These are phyloP conservation scores for Beverwykella pulmonaria DNA, from an alignment of 495 filamentous ascomycete species.

Conservation along the genomic window DNA sequence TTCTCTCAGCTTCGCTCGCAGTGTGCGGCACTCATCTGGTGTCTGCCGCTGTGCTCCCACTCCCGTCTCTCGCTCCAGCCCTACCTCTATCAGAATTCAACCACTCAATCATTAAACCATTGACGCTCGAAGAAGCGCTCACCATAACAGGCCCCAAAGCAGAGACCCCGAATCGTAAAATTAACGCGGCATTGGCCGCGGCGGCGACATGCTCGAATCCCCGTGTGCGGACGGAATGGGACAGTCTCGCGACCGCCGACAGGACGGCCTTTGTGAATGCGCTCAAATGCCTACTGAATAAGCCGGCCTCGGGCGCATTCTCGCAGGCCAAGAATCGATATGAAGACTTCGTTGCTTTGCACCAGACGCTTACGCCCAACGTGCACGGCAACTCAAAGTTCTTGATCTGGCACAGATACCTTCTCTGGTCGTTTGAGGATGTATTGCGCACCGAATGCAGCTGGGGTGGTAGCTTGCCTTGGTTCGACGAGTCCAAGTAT, in stretches of 20 bases:
- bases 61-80: conserved; percentile 11
- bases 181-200: neutral
- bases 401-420: conserved; percentile 35
- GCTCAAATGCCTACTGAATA: conserved; percentile 19
- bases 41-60: conserved; percentile 8
- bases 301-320: conserved; percentile 7
- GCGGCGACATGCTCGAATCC: conserved; percentile 26
- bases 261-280: conserved; percentile 11
- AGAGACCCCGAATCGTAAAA: neutral
- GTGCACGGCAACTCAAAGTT: conserved; percentile 34
- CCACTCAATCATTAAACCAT: neutral
- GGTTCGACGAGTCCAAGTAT: conserved; percentile 29
- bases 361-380: conserved; percentile 28
- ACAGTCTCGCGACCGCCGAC: neutral
- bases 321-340: conserved; percentile 18
- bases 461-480: conserved; percentile 12
- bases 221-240: conserved; percentile 27
- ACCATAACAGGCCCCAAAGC: neutral
- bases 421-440: conserved; percentile 30
- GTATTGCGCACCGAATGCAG: conserved; percentile 25
- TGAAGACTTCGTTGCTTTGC: conserved; percentile 30
- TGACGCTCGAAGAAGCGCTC: conserved; percentile 13
- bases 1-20: neutral
- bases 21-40: neutral
- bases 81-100: conserved; percentile 19